Evolutionary conservation across 176 grass and related monocot genomes (phyloP), one percentile per base, ranked within the genome.

Genomic region (Leersia perrieri): DNA sequence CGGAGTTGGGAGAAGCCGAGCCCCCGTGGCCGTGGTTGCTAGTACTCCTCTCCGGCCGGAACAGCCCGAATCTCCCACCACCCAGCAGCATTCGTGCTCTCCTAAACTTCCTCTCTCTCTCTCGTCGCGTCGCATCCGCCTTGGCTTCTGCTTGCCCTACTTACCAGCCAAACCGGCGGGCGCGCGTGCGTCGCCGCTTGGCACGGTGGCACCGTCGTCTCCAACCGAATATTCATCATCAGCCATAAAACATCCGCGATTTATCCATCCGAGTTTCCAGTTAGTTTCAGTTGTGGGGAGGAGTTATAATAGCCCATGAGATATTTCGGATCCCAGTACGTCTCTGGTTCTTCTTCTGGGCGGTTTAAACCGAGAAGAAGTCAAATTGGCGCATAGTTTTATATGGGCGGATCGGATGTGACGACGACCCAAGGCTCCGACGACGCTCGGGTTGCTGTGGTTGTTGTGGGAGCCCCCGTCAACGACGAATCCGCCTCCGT

Each of bases 341-440:
- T 1, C 63, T 68, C 60, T 44, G 44, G 39, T 79, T 42, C n/a
- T 20, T 34, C 13, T 22, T 76, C 49, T n/a, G 5, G 18, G 60
- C 18, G 31, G 64, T 14, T 15, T 33, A n/a, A 61, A 68, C 76
- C 16, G 82, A 70, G 63, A 74, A 65, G 9, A 78, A 73, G 74
- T 83, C 74, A 88, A 66, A 66, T 73, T 32, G 10, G 13, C 31
- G 25, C 71, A 70, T 42, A 49, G 49, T n/a, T 26, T 89, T 85
- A 82, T 73, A 90, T 90, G 88, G 88, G 88, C 83, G 88, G 78
- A 90, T 90, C 88, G 14, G 83, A 76, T 67, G 45, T 66, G 36
- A n/a, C n/a, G n/a, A n/a, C n/a, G n/a, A 8, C 66, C 66, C 73
- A 44, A 74, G 51, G 67, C 71, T 71, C 82, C 74, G 86, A 79